Evolutionary conservation across 148 eudicot species (phyloP).

Genomic region (Persicaria tinctoria): DNA sequence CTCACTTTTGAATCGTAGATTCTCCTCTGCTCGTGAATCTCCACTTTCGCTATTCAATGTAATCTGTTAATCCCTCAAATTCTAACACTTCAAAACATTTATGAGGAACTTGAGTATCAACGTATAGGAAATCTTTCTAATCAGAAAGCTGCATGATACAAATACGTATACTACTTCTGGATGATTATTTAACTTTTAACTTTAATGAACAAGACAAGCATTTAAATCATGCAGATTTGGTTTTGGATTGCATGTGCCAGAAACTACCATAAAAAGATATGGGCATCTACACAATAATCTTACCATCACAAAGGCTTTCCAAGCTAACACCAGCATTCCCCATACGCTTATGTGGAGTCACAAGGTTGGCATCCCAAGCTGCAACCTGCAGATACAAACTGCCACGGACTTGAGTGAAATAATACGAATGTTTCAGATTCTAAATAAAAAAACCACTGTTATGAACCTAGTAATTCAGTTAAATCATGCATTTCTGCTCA

Average conservation of each 20-base stretch:
- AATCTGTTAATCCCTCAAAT: too few relatives aligned
- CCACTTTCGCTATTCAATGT: background rate
- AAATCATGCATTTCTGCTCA: background rate
- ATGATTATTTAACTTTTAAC: background rate
- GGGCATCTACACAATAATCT: slow-evolving; percentile 18
- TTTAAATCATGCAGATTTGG: background rate
- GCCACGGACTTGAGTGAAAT: background rate
- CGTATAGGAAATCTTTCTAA: background rate
- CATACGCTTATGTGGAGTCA: slow-evolving; percentile 96
- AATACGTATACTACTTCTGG: background rate
- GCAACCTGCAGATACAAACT: slow-evolving; percentile 48
- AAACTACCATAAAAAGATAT: background rate
- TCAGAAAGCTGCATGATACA: background rate
- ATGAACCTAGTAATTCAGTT: background rate
- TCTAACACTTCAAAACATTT: background rate
- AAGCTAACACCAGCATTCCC: slow-evolving; percentile 65
- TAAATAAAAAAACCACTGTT: background rate
- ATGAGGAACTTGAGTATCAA: background rate
- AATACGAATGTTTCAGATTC: background rate
- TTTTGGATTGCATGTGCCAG: background rate
- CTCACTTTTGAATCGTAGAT: too few relatives aligned
- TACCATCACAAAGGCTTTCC: slow-evolving; percentile 78
- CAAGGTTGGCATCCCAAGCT: slow-evolving; percentile 99
- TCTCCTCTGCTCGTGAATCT: too few relatives aligned
- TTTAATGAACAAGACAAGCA: background rate